These are phyloP conservation scores for Colletotrichum limetticola DNA, from an alignment of 2,329 filamentous ascomycete genomes.

Conservation along the genomic window DNA sequence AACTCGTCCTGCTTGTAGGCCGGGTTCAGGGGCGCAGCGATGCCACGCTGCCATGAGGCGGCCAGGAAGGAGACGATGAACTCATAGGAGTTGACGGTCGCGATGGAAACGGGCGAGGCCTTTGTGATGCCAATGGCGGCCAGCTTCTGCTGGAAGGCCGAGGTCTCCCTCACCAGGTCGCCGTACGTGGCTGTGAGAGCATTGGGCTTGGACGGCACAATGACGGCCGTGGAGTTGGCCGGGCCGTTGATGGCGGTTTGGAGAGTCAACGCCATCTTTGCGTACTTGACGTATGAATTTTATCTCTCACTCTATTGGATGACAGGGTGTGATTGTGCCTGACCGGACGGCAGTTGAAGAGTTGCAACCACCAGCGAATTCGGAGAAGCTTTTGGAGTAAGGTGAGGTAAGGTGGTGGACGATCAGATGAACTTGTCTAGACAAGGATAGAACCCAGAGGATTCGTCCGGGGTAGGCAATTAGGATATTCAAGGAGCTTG, in stretches of 20 bases:
- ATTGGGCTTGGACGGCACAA: slow-evolving; percentile 73
- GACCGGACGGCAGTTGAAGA: slow-evolving; percentile 8
- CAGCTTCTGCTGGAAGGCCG: slow-evolving; percentile 80
- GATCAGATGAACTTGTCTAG: slow-evolving; percentile 2
- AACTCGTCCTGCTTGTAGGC: slow-evolving; percentile 92
- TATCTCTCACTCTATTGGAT: background rate
- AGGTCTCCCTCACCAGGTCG: slow-evolving; percentile 73
- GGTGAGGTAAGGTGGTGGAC: background rate
- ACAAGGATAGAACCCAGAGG: background rate
- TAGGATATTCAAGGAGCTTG: background rate
- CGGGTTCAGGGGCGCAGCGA: slow-evolving; percentile 88
- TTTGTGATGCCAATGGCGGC: slow-evolving; percentile 78
- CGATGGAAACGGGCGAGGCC: slow-evolving; percentile 81
- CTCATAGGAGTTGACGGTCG: slow-evolving; percentile 85
- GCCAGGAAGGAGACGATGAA: slow-evolving; percentile 90
- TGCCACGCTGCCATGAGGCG: slow-evolving; percentile 84
- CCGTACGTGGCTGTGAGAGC: slow-evolving; percentile 76
- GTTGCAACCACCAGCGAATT: slow-evolving; percentile 23
- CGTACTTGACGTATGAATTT: background rate
- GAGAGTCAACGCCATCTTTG: slow-evolving; percentile 55
- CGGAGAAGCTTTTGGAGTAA: slow-evolving; percentile 20
- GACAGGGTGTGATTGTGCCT: slow-evolving; percentile 11
- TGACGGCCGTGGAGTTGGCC: slow-evolving; percentile 68
- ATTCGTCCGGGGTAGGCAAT: background rate
- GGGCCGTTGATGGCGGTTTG: slow-evolving; percentile 61